Evolutionary conservation across 2,329 filamentous ascomycete species (phyloP).

Genomic region (Orbilia brochopaga): DNA sequence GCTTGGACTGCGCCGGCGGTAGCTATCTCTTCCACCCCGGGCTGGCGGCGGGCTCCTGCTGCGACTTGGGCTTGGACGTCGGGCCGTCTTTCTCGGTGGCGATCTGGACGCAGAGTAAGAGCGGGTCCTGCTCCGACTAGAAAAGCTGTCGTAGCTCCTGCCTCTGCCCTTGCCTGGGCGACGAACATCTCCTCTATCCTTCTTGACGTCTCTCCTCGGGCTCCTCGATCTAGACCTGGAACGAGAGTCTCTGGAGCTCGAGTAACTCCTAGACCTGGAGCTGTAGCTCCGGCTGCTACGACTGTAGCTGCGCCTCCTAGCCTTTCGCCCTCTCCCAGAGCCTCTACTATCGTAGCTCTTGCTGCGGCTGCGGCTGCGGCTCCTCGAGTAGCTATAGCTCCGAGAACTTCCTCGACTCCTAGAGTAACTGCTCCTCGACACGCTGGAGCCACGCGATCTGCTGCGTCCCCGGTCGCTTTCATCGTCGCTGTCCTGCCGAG

Average conservation of each 20-base stretch:
- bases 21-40: constrained; percentile 29
- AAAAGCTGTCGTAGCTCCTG: constrained; percentile 56
- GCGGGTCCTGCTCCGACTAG: constrained; percentile 56
- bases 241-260: constrained; percentile 60
- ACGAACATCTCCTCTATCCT: constrained; percentile 15
- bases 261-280: constrained; percentile 62
- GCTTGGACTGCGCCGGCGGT: constrained; percentile 37
- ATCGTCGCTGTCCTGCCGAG: constrained; percentile 40
- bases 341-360: constrained; percentile 51
- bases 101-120: constrained; percentile 32
- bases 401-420: constrained; percentile 42
- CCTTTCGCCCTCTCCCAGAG: constrained; percentile 62
- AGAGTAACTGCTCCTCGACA: constrained; percentile 33
- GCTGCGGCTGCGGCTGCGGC: constrained; percentile 51
- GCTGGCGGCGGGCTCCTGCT: constrained; percentile 42
- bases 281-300: constrained; percentile 27
- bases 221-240: constrained; percentile 48
- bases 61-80: constrained; percentile 42
- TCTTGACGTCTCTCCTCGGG: constrained; percentile 21
- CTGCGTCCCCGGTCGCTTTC: constrained; percentile 33
- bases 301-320: constrained; percentile 33
- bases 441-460: constrained; percentile 45
- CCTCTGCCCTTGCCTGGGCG: constrained; percentile 58
- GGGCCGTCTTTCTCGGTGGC: constrained; percentile 30
- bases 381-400: constrained; percentile 51